These are phyloP conservation scores for Phylloporus scabripes DNA, from an alignment of 768 basidiomycete genomes.

Conservation along the genomic window DNA sequence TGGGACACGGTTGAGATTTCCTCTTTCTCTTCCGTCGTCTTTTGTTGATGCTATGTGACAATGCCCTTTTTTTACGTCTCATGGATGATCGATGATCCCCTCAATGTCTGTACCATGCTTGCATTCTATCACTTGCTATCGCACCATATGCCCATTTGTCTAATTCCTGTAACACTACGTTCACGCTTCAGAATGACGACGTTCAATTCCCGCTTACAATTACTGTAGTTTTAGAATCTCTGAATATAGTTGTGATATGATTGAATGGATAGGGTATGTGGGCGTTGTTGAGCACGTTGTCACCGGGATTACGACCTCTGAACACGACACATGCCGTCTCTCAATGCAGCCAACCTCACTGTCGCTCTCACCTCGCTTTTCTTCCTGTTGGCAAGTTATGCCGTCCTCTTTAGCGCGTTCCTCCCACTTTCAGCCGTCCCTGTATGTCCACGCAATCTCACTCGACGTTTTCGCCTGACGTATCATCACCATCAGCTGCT, in stretches of 20 bases:
- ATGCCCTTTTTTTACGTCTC: conserved; percentile 16
- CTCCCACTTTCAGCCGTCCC: conserved; percentile 45
- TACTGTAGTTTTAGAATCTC: conserved; percentile 27
- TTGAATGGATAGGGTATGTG: conserved; percentile 1
- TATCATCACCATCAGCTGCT: conserved; percentile 44
- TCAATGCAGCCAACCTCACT: conserved; percentile 43
- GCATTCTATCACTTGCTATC: conserved; percentile 18
- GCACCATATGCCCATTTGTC: conserved; percentile 24
- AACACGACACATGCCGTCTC: conserved; percentile 10
- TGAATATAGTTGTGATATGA: conserved; percentile 6
- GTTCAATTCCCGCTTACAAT: conserved; percentile 8
- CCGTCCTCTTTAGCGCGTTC: conserved; percentile 61
- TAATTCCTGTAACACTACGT: conserved; percentile 30
- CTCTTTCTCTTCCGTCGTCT: background rate
- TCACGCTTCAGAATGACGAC: conserved; percentile 11
- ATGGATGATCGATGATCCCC: conserved; percentile 21
- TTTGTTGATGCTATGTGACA: conserved; percentile 10
- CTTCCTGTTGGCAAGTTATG: conserved; percentile 55
- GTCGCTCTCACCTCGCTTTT: conserved; percentile 45
- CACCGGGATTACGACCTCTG: conserved; percentile 27
- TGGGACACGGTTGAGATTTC: background rate
- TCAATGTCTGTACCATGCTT: conserved; percentile 24
- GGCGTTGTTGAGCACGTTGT: conserved; percentile 15
- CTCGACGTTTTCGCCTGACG: conserved; percentile 14
- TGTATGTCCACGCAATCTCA: conserved; percentile 35